Evolutionary conservation across 1,284 basidiomycete genomes (phyloP).

Genomic region (Pascua sp.): DNA sequence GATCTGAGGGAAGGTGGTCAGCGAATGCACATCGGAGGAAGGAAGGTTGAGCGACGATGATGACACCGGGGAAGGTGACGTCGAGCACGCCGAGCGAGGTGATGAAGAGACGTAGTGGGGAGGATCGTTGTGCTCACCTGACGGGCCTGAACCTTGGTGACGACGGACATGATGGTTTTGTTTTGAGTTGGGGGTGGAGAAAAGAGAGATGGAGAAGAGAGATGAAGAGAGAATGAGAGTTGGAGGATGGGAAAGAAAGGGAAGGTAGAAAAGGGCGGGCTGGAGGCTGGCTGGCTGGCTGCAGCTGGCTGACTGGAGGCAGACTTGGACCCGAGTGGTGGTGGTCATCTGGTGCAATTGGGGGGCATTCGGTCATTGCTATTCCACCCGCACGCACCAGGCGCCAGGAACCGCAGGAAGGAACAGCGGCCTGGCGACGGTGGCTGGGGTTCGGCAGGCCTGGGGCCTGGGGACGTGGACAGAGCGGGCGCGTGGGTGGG

Average conservation of each 20-base stretch:
- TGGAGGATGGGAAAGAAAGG: constrained; percentile 2
- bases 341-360: no score
- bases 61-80: not conserved
- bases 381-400: no score
- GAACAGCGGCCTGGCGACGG: no score
- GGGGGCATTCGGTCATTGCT: no score
- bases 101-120: constrained; percentile 4
- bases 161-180: constrained; percentile 66
- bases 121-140: constrained; percentile 57
- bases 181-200: not conserved
- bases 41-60: not conserved
- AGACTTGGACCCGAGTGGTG: no score
- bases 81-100: not conserved
- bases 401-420: no score
- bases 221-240: constrained; percentile 4
- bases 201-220: constrained; percentile 3
- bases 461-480: no score
- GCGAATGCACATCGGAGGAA: not conserved
- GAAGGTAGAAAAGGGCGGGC: not conserved
- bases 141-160: constrained; percentile 76
- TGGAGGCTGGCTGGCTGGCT: not conserved
- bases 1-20: constrained; percentile 61
- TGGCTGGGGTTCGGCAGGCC: no score
- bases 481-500: no score
- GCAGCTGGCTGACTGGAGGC: not conserved